Evolutionary conservation across 352 stramenopile species (phyloP), one percentile per base, ranked within the genome.

Genomic region (Phytophthora brassicae): DNA sequence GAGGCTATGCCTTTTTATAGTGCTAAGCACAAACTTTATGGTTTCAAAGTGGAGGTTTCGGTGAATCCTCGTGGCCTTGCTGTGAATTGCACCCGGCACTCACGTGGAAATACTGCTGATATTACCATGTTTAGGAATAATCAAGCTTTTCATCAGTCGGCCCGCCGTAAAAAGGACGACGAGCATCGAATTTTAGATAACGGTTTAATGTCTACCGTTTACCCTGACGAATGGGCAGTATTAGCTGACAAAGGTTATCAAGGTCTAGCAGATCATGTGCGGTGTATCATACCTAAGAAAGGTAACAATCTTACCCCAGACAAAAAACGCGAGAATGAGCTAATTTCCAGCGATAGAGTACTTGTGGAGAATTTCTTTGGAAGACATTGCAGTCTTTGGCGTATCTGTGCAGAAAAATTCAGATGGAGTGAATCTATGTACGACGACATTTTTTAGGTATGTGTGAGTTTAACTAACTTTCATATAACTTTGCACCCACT

Each of bases 1-100:
- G 29, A 54, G 19, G 29, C 3, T 4, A 43, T 54, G 46, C 46
- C 28, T 54, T 43, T n/a, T 31, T 54, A 20, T 19, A 54, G 31
- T 20, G 29, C 28, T 1, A 54, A 43, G 12, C 46, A 42, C 28
- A 53, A 53, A 11, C 6, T 53, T 14, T 26, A 53, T 13, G 29
- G 29, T 6, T n/a, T 53, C 13, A 53, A 29, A 1, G 28, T 53
- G 1, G 28, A 53, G 11, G 45, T 53, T 3, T 53, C 26, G 1
- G 45, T 53, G 1, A 53, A 28, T 1, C 45, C 45, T 19, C 45
- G 45, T 3, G 45, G 29, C 12, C n/a, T n/a, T n/a, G n/a, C n/a
- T n/a, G n/a, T n/a, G n/a, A n/a, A n/a, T 0, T 53, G 45, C 28
- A 41, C 26, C 9, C 26, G 17, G 5, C 45, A 53, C 29, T 7